Evolutionary conservation across 306 rosid species (phyloP), one percentile per base, ranked within the genome.

Genomic region (Amphicarpaea edgeworthii): DNA sequence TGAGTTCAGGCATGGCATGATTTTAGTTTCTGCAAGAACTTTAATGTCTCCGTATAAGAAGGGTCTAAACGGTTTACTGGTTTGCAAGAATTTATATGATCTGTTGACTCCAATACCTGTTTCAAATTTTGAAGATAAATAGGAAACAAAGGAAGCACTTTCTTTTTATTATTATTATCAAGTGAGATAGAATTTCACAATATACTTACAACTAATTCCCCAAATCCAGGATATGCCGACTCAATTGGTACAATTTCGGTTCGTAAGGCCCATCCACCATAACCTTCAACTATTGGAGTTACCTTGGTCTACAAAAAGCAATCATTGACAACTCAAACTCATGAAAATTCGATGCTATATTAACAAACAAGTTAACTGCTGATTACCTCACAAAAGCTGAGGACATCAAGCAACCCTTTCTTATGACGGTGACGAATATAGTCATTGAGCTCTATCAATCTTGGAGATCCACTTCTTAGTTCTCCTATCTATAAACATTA

Each of bases 211-310:
- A 95, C 97, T 28, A 95, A 90, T 80, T 92, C 97, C 67, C 99
- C 99, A 45, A 86, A 95, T 75, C 99, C 99, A 34, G 99, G 97
- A 88, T 92, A 92, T 66, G 99, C 99, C 15, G 99, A 95, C 84
- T 95, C 99, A 68, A 95, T 92, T 30, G 99, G 89, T 72, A 95
- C 99, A 81, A 95, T 90, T 89, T 95, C 99, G 87, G 83, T 81
- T 50, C 97, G 88, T 26, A 95, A 84, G 77, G 98, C 98, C 97
- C 99, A 95, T 89, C 99, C 97, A 82, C 99, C 99, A 77, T 92
- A 95, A 55, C 96, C 99, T 88, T 95, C 97, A 61, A 95, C 99
- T 49, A 95, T 86, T 12, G 99, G 99, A 74, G 99, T 95, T 77
- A 95, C 97, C 89, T 89, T 92, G 75, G 98, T 95, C 99, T 95